Evolutionary conservation across 495 filamentous ascomycete species (phyloP), one percentile per base, ranked within the genome.

Genomic region (Aspergillus incahuasiensis): DNA sequence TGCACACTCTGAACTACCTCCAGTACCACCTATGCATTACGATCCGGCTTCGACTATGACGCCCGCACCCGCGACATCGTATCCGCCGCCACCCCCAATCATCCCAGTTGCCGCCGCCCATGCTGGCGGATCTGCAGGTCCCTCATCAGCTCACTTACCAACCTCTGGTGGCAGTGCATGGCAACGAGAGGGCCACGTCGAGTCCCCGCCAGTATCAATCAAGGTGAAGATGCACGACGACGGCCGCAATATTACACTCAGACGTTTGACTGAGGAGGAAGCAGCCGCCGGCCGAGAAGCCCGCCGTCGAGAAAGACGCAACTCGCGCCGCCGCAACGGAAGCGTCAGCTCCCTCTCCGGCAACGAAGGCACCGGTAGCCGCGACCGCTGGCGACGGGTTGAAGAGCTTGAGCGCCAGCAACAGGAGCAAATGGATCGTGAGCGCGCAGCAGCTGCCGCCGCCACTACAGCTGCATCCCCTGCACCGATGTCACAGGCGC

Each of bases 161-260:
- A 68, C 64, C 47, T 73, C 70, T 30, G 71, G 73, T 53, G 68
- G 70, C 48, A 67, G 68, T 24, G 56, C 34, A 35, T 50, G 71
- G 42, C 71, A 69, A 35, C 69, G 74, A 19, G 69, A 71, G 3
- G 72, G 74, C 39, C 69, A 70, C 38, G 72, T 78, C 12, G 69
- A 74, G 15, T 81, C 81, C 12, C 81, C 83, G 16, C 86, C 89
- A 2, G 86, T 90, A 48, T 87, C 83, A 51, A 83, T 95, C 47
- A 90, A 90, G 70, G 78, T 95, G 22, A 86, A 87, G 66, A 84
- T 92, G 73, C 85, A 90, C 69, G 80, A 85, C 49, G 87, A 95
- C 61, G 85, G 88, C 51, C 81, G 85, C 30, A 87, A 90, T 60
- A 85, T 95, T 44, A 95, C 91, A 11, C 77, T 96, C 18, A 82